phyloP scores from a whole-genome alignment of 1,284 basidiomycete species.

The Thelephora terrestris region DNA sequence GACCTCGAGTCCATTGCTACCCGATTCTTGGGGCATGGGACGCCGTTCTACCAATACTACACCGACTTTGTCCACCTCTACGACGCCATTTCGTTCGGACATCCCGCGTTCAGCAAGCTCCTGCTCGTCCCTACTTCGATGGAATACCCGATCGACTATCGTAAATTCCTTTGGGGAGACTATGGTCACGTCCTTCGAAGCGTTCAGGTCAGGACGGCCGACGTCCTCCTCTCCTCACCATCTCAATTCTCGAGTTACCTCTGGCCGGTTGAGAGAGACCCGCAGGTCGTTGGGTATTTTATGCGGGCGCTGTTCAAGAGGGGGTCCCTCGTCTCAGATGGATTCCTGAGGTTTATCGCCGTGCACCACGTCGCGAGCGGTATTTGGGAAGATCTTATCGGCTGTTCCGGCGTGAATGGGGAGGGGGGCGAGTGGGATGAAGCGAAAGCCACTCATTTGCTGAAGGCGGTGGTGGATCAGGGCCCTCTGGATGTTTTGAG shows the following conservation, averaged over 20 bases:
- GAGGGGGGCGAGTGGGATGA: constrained; percentile 16
- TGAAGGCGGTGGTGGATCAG: constrained; percentile 42
- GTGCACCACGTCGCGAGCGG: constrained; percentile 71
- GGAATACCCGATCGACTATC: constrained; percentile 76
- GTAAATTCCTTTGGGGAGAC: constrained; percentile 79
- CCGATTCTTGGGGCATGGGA: constrained; percentile 53
- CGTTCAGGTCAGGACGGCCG: constrained; percentile 37
- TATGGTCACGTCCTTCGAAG: constrained; percentile 53
- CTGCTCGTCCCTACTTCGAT: constrained; percentile 72
- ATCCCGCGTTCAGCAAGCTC: constrained; percentile 66
- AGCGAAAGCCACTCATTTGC: constrained; percentile 36
- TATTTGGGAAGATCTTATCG: constrained; percentile 58
- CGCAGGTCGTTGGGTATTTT: constrained; percentile 57
- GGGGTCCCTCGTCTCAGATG: constrained; percentile 28
- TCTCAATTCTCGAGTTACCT: constrained; percentile 47
- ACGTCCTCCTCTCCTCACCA: constrained; percentile 24
- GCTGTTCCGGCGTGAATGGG: neutral
- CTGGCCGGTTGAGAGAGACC: constrained; percentile 60
- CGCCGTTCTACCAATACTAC: constrained; percentile 92
- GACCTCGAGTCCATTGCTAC: constrained; percentile 51
- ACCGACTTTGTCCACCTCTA: constrained; percentile 86
- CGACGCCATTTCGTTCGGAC: constrained; percentile 83
- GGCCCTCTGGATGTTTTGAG: constrained; percentile 36
- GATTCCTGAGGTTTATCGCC: constrained; percentile 64
- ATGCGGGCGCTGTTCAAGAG: constrained; percentile 39